Evolutionary conservation across 2,329 filamentous ascomycete genomes (phyloP).

Genomic region (Diaporthe sp.): DNA sequence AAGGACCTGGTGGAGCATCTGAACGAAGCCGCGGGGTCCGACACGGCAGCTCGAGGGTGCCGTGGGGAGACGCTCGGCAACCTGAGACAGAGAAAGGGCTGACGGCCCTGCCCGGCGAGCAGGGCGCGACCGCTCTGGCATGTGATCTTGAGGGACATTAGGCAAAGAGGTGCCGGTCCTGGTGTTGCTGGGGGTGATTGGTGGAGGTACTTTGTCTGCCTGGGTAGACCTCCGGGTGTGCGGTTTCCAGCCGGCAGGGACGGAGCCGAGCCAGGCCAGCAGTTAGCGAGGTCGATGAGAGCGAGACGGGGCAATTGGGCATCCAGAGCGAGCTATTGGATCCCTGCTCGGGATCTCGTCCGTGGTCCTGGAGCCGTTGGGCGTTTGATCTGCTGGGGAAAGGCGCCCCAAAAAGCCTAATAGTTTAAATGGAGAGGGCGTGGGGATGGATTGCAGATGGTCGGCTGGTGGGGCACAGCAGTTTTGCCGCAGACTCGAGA

Average conservation of each 20-base stretch:
- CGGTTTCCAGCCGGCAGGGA: slow-evolving; percentile 6
- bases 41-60: not conserved
- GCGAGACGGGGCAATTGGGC: slow-evolving; percentile 13
- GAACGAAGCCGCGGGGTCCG: not conserved
- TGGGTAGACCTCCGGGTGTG: slow-evolving; percentile 22
- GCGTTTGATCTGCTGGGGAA: slow-evolving; percentile 31
- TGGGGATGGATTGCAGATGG: not conserved
- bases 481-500: slow-evolving; percentile 13
- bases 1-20: not conserved
- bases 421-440: slow-evolving; percentile 27
- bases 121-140: slow-evolving; percentile 28
- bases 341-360: slow-evolving; percentile 24
- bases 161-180: not conserved
- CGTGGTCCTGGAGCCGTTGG: slow-evolving; percentile 16
- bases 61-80: not conserved
- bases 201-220: slow-evolving; percentile 4
- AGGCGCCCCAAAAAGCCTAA: slow-evolving; percentile 27
- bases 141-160: slow-evolving; percentile 36
- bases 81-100: slow-evolving; percentile 14
- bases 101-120: slow-evolving; percentile 13
- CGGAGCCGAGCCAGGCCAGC: not conserved
- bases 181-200: not conserved
- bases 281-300: not conserved
- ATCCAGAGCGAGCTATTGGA: slow-evolving; percentile 30
- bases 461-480: not conserved